Evolutionary conservation across 805 yeast genomes (phyloP).

Genomic region (Spathaspora sp.): DNA sequence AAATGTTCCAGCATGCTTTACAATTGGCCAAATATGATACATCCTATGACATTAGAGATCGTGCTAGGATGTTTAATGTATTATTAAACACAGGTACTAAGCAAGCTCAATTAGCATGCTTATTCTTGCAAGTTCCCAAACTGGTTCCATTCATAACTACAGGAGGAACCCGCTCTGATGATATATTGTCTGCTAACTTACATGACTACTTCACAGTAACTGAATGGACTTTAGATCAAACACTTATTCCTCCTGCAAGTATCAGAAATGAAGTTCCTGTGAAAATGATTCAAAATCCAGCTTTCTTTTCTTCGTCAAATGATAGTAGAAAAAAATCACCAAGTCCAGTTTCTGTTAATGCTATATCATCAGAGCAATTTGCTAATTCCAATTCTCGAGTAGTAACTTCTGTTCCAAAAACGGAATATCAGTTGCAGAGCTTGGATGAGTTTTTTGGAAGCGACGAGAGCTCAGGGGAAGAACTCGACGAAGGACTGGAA

Average conservation of each 20-base stretch:
- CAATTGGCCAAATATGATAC: constrained; percentile 71
- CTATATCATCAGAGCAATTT: constrained; percentile 20
- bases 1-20: constrained; percentile 59
- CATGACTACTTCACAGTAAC: constrained; percentile 26
- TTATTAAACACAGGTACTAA: constrained; percentile 44
- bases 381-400: constrained; percentile 5
- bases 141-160: constrained; percentile 48
- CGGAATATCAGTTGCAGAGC: constrained; percentile 63
- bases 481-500: constrained; percentile 8
- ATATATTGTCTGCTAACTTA: constrained; percentile 8
- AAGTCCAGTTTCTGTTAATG: constrained; percentile 15
- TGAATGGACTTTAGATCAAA: constrained; percentile 42
- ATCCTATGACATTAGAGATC: constrained; percentile 75
- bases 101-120: constrained; percentile 58
- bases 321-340: constrained; percentile 17
- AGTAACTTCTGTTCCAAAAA: constrained; percentile 9
- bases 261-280: constrained; percentile 27
- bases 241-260: constrained; percentile 22
- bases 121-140: constrained; percentile 75
- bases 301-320: constrained; percentile 14
- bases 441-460: constrained; percentile 78
- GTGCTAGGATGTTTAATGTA: constrained; percentile 70
- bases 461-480: constrained; percentile 15
- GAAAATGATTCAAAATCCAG: constrained; percentile 10
- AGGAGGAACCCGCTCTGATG: constrained; percentile 4